These are phyloP conservation scores for Monilinia fructicola DNA, from an alignment of 2,329 filamentous ascomycete species.

Conservation along the genomic window DNA sequence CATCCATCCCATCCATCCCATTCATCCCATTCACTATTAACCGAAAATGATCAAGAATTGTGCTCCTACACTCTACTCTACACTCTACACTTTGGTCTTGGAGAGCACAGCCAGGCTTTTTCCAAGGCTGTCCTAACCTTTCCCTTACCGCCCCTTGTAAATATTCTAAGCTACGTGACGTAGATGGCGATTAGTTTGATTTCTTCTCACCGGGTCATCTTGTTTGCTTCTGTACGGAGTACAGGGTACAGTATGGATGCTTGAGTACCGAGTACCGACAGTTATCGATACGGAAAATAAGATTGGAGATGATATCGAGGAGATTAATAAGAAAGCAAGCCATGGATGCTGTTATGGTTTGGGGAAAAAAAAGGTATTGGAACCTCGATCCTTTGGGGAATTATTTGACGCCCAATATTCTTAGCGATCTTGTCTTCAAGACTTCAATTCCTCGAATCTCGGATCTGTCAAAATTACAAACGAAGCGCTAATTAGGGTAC, in stretches of 20 bases:
- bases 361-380: background rate
- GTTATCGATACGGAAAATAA: background rate
- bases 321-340: background rate
- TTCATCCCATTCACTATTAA: too few species aligned
- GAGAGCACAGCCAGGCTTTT: background rate
- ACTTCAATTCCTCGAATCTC: too few species aligned
- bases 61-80: background rate
- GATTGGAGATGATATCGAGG: background rate
- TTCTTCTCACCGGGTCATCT: background rate
- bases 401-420: too few species aligned
- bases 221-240: too few species aligned
- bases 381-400: background rate
- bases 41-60: too few species aligned
- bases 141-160: background rate
- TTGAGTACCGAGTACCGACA: background rate
- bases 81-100: too few species aligned
- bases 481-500: too few species aligned
- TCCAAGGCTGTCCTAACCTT: background rate
- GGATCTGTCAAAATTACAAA: too few species aligned
- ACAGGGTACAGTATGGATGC: background rate
- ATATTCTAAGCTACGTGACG: conserved; percentile 9
- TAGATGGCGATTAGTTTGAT: conserved; percentile 12
- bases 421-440: too few species aligned
- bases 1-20: too few species aligned
- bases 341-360: background rate